phyloP scores from a whole-genome alignment of 2,329 filamentous ascomycete species.

The Trichoderma aggressivum region DNA sequence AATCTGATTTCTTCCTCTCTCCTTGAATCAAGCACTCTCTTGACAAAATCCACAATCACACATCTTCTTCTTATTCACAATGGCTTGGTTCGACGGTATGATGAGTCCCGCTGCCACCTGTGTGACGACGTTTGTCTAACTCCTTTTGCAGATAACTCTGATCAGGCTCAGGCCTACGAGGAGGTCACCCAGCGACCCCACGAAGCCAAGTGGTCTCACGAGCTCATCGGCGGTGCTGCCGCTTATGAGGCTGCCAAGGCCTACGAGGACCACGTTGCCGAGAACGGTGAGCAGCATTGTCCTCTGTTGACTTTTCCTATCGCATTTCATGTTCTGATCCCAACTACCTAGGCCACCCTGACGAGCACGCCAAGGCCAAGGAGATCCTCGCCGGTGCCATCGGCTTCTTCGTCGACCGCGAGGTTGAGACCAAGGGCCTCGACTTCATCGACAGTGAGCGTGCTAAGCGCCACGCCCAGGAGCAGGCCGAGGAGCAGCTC shows the following conservation, averaged over 20 bases:
- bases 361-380: conserved; percentile 30
- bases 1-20: neutral
- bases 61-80: conserved; percentile 19
- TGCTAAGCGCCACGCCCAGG: conserved; percentile 30
- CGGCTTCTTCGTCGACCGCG: conserved; percentile 32
- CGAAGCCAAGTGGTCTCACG: conserved; percentile 32
- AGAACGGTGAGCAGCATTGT: conserved; percentile 23
- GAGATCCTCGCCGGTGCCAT: conserved; percentile 30
- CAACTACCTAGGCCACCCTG: conserved; percentile 25
- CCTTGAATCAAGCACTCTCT: conserved; percentile 2
- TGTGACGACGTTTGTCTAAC: neutral
- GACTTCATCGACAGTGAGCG: conserved; percentile 29
- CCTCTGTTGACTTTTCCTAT: neutral
- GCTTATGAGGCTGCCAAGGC: conserved; percentile 33
- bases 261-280: conserved; percentile 30
- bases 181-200: conserved; percentile 27
- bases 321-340: neutral
- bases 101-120: neutral
- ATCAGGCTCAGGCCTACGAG: conserved; percentile 27
- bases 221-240: conserved; percentile 31
- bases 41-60: neutral
- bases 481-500: conserved; percentile 27
- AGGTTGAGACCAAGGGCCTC: conserved; percentile 31
- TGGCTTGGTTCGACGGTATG: conserved; percentile 26
- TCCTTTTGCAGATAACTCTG: conserved; percentile 23